Evolutionary conservation across 1,139 yeast species (phyloP), one percentile per base, ranked within the genome.

Genomic region (Pichia sp.): DNA sequence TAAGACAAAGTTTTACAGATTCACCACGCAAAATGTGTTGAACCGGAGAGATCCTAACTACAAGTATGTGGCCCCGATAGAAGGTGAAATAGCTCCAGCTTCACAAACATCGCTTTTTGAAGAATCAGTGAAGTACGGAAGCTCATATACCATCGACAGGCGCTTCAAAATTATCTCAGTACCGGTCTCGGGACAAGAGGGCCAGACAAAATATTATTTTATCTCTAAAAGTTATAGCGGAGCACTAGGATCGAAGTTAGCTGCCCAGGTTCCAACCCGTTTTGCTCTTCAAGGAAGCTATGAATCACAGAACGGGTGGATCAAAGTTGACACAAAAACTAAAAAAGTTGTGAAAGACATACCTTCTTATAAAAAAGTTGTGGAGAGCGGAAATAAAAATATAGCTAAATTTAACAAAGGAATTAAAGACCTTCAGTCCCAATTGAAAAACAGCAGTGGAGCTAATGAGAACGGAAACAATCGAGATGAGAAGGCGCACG

Each of bases 1-100:
- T 0, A 82, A 90, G 61, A 75, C 78, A 59, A 87, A 87, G 63
- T 87, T 82, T 62, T 88, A 82, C 66, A 74, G 95, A 44, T 82
- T 85, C 59, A 77, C 85, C 0, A 73, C 75, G 45, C 66, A 69
- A 4, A 71, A 76, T 50, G 77, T 74, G 51, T 59, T 70, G 11
- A 55, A 54, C 36, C 51, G 51, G 10, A 56, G 57, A n/a, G 56
- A 57, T 38, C 34, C 52, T 15, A 43, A 49, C 36, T 55, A 36
- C 31, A 51, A 42, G 4, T n/a, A 11, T 13, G 29, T 36, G 10
- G 46, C 10, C 1, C 45, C 51, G 11, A 15, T 10, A 13, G 16
- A 40, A 16, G 51, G 49, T 26, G 31, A 40, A 6, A 36, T 43
- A 15, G 11, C 15, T 5, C 42, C 45, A 4, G n/a, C 16, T 2